Conservation (phyloP, 495 filamentous ascomycete species). For the Schizothecium vesticola region DNA sequence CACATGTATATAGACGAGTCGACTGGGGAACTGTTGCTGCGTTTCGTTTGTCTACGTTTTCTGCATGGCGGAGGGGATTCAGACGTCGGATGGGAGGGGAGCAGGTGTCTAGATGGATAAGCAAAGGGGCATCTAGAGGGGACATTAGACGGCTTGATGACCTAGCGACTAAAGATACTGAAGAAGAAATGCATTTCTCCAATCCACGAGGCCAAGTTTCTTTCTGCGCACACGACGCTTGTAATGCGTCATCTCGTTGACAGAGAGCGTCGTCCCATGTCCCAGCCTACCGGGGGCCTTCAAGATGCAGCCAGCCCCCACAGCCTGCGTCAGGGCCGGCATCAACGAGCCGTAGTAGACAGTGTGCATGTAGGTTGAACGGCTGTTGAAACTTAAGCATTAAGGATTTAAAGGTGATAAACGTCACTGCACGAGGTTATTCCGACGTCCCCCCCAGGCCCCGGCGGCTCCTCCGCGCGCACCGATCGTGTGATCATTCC, state of each 20-base stretch:
- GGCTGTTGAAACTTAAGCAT: not conserved
- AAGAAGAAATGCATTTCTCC: not conserved
- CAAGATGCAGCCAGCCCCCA: not conserved
- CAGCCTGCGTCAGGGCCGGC: not conserved
- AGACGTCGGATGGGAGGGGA: not conserved
- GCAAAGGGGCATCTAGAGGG: not conserved
- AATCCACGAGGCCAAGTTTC: not conserved
- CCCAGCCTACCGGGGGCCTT: not conserved
- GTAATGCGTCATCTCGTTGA: not conserved
- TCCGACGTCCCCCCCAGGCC: not conserved
- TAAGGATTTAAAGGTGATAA: not conserved
- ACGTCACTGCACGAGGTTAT: not conserved
- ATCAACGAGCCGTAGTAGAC: not conserved
- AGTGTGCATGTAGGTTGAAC: not conserved
- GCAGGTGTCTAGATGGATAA: not conserved
- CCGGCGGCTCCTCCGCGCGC: not conserved
- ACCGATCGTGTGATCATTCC: slow-evolving; percentile 9
- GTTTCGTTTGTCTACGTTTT: not conserved
- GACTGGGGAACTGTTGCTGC: not conserved
- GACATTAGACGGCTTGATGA: not conserved
- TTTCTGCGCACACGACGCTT: not conserved
- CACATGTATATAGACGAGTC: not conserved
- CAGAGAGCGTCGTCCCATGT: not conserved
- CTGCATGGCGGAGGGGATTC: not conserved
- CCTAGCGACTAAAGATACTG: not conserved